Conservation (phyloP, 106 monocot genomes). For the Dendrobium nobile region DNA sequence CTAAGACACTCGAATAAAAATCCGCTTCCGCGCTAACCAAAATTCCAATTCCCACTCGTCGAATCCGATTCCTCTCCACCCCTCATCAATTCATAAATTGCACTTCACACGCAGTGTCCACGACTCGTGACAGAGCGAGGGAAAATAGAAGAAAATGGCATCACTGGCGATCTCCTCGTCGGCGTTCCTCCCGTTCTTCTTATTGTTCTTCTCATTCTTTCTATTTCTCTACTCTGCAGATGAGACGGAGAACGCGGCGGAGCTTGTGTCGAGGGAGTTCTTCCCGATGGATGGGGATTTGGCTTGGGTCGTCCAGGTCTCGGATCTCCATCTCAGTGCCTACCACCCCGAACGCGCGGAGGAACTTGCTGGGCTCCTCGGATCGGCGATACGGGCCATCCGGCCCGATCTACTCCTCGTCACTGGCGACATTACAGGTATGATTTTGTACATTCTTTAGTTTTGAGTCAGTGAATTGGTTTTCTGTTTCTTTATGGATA, state of each 20-base stretch:
- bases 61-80: not conserved
- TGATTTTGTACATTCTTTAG: not conserved
- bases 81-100: not conserved
- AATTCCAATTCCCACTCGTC: not conserved
- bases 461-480: not conserved
- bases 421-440: conserved; percentile 85
- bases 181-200: not conserved
- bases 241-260: conserved; percentile 4
- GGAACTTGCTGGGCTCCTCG: conserved; percentile 42
- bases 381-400: conserved; percentile 46
- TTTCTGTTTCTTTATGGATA: not conserved
- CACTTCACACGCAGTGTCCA: not conserved
- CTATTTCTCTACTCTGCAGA: not conserved
- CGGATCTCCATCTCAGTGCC: conserved; percentile 79
- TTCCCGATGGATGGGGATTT: conserved; percentile 68
- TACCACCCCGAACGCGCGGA: conserved; percentile 49
- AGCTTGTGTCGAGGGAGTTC: conserved; percentile 36
- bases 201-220: not conserved
- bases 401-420: conserved; percentile 57
- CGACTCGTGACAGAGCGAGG: not conserved
- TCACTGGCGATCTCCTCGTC: not conserved
- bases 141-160: not conserved
- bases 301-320: conserved; percentile 78
- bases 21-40: no score
- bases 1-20: no score